Evolutionary conservation across 305 asterid species (phyloP), one percentile per base, ranked within the genome.

Genomic region (Plantago coronopus): DNA sequence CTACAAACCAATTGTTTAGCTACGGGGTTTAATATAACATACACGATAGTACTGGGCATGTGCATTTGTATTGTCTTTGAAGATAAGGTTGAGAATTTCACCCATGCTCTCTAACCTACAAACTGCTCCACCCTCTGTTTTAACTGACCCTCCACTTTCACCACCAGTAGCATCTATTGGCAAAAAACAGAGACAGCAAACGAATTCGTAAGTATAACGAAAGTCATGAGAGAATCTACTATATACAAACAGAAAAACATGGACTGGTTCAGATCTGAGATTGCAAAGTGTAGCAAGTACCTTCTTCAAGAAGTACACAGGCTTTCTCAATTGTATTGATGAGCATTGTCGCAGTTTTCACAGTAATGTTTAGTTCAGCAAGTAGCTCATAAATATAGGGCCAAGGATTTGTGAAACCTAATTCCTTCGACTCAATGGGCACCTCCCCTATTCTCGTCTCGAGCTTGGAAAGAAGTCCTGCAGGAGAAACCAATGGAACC

Each of bases 381-480:
- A 93, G 84, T 67, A 93, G 83, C 83, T 89, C 95, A 76, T 89
- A 93, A 61, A 93, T 87, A 83, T 89, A 93, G 37, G 94, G 87
- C 44, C 99, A 97, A 20, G 93, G 83, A 80, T 73, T 93, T 43
- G 99, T 93, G 67, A 89, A 93, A 70, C 99, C 99, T 68, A 74
- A 75, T 57, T 89, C 99, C 75, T 82, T 93, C 71, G 99, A 89
- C 63, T 72, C 78, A 78, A 93, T 87, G 61, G 81, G 86, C 77
- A 89, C 85, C 73, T 87, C 94, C 20, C 83, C 85, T 73, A 93
- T 87, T 82, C 72, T 78, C 81, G 87, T 83, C 86, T 93, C 95
- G 56, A 93, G 94, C 88, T 87, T 89, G 79, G 75, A 75, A 72
- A 93, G 96, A 72, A 93, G 96, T 57, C 91, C 99, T 93, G 95